A percentile compares a stretch with the other conserved stretches of the same genome.
These are phyloP conservation scores for Fusarium begoniae DNA, from an alignment of 2,329 filamentous ascomycete species.

Conservation along the genomic window DNA sequence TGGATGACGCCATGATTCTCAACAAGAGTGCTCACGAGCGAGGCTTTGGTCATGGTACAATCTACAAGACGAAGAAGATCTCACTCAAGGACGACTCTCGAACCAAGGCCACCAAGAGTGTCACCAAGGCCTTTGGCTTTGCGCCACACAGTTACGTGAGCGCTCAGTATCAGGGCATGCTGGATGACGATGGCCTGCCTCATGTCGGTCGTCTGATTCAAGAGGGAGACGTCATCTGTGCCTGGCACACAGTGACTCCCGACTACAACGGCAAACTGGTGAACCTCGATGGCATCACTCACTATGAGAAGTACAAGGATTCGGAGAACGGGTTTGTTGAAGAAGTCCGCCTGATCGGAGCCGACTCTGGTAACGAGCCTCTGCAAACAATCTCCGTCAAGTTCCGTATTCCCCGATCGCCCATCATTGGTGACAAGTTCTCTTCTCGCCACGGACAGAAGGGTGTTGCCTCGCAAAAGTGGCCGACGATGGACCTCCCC, in stretches of 20 bases:
- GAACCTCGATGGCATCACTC: constrained; percentile 86
- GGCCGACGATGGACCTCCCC: constrained; percentile 93
- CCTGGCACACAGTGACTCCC: constrained; percentile 86
- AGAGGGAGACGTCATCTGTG: constrained; percentile 86
- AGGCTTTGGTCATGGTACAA: constrained; percentile 93
- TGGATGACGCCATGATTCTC: constrained; percentile 99
- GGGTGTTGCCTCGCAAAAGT: constrained; percentile 95
- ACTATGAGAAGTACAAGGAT: constrained; percentile 96
- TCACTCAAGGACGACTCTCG: constrained; percentile 82
- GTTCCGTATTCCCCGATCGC: constrained; percentile 87
- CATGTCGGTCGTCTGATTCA: constrained; percentile 79
- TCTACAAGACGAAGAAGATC: constrained; percentile 97
- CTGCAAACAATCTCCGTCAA: constrained; percentile 92
- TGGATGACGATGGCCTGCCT: constrained; percentile 90
- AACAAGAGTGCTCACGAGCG: constrained; percentile 97
- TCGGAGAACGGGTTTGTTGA: constrained; percentile 88
- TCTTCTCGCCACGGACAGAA: constrained; percentile 98
- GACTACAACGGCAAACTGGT: constrained; percentile 81
- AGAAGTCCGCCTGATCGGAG: constrained; percentile 89
- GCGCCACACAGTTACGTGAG: constrained; percentile 79
- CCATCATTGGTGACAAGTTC: constrained; percentile 98
- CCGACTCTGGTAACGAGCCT: constrained; percentile 83
- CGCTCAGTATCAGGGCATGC: constrained; percentile 72
- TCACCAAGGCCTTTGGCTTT: constrained; percentile 90
- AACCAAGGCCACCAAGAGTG: constrained; percentile 70